Percentiles rank a stretch among this genome's conserved stretches.
Conservation (phyloP, 2,329 filamentous ascomycete species). For the Capronia americana region DNA sequence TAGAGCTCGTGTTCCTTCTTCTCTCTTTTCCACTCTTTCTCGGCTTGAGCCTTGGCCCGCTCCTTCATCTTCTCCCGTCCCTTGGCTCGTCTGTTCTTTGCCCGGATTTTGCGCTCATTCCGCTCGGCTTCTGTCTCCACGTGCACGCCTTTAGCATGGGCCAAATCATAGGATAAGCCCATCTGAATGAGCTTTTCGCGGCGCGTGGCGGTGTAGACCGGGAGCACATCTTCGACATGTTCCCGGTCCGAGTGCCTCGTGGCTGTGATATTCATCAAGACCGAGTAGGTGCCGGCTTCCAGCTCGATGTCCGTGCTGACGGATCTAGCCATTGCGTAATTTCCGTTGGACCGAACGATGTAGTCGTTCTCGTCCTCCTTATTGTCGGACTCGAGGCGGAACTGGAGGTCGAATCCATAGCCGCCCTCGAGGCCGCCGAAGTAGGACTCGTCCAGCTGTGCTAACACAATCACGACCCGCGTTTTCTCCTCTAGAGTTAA, state of each 20-base stretch:
- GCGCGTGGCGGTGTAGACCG: constrained; percentile 64
- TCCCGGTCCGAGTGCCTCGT: constrained; percentile 58
- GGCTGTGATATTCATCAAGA: constrained; percentile 77
- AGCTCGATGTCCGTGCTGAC: constrained; percentile 79
- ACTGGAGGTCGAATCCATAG: constrained; percentile 64
- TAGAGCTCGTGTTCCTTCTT: constrained; percentile 49
- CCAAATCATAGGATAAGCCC: constrained; percentile 55
- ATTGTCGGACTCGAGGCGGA: constrained; percentile 58
- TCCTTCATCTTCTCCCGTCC: constrained; percentile 48
- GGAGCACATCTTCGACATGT: constrained; percentile 64
- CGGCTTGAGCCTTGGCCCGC: constrained; percentile 48
- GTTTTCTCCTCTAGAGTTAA: constrained; percentile 60
- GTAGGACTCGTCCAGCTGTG: constrained; percentile 67
- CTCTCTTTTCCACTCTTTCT: constrained; percentile 50
- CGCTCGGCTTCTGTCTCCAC: constrained; percentile 45
- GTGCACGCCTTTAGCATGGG: constrained; percentile 52
- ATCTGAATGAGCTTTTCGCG: constrained; percentile 72
- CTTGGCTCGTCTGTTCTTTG: constrained; percentile 44
- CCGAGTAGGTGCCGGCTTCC: constrained; percentile 74
- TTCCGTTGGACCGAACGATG: constrained; percentile 62
- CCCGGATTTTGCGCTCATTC: constrained; percentile 17
- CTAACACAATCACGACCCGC: constrained; percentile 64
- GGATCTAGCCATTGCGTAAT: constrained; percentile 71
- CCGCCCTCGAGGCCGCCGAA: constrained; percentile 64
- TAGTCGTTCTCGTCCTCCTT: constrained; percentile 66